Evolutionary conservation across 345 rosid species (phyloP).

Genomic region (Corchorus olitorius): DNA sequence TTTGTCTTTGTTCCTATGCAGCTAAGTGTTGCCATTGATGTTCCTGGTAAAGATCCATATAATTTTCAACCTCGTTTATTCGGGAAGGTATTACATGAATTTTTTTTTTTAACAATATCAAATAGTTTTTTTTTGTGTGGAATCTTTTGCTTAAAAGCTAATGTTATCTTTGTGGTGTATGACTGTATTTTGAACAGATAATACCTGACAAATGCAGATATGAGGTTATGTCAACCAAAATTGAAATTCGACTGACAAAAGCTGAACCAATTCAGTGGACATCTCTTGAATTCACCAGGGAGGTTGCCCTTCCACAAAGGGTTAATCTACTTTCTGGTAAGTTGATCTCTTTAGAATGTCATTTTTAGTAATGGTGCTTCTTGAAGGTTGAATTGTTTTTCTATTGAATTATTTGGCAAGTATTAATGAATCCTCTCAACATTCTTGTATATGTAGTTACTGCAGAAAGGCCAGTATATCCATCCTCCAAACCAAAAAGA

Average conservation of each 20-base stretch:
- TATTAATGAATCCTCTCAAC: not conserved
- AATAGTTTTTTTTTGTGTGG: not conserved
- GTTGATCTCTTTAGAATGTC: not conserved
- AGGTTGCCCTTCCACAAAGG: constrained; percentile 41
- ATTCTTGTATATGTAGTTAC: constrained; percentile 35
- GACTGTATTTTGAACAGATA: constrained; percentile 48
- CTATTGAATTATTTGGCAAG: not conserved
- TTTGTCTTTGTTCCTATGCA: constrained; percentile 37
- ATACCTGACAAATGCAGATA: constrained; percentile 71
- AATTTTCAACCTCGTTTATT: constrained; percentile 84
- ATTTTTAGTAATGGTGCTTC: not conserved
- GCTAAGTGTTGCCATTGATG: constrained; percentile 72
- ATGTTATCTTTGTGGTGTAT: constrained; percentile 18
- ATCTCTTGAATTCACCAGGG: constrained; percentile 71
- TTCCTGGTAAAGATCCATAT: constrained; percentile 73
- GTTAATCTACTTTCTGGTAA: constrained; percentile 46
- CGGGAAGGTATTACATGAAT: constrained; percentile 64
- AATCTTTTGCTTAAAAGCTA: not conserved
- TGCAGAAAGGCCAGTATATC: constrained; percentile 62
- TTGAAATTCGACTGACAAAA: constrained; percentile 85
- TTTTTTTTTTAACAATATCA: not conserved
- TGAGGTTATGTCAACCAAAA: constrained; percentile 69
- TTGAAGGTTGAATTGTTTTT: not conserved
- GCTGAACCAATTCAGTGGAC: constrained; percentile 76
- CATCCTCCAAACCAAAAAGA: constrained; percentile 66